Conservation (phyloP, 768 basidiomycete species). For the Trametes coccinea region DNA sequence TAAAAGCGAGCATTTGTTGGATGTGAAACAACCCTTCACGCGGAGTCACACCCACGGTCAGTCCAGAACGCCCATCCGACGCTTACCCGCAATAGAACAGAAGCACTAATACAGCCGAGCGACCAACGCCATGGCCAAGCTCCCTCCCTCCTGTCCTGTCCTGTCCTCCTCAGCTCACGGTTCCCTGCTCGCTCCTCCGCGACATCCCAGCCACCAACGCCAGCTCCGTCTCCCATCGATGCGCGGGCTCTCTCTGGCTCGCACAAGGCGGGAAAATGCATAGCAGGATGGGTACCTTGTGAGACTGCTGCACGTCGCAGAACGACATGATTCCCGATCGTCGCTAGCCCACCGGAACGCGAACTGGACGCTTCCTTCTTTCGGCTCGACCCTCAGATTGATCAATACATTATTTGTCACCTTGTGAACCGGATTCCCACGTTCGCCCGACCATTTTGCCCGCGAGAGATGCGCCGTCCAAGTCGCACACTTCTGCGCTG, state of each 20-base stretch:
- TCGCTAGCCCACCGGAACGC: conserved; percentile 25
- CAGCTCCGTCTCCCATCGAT: background rate
- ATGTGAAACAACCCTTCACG: conserved; percentile 23
- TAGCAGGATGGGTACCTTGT: conserved; percentile 10
- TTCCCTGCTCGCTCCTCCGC: background rate
- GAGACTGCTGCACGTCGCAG: conserved; percentile 21
- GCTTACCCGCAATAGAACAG: conserved; percentile 26
- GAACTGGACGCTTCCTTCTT: conserved; percentile 23
- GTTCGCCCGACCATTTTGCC: conserved; percentile 13
- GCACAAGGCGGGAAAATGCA: conserved; percentile 1
- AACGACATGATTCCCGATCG: conserved; percentile 27
- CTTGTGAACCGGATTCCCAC: conserved; percentile 28
- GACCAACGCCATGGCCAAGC: background rate
- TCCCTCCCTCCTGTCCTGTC: background rate
- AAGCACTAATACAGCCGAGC: conserved; percentile 16
- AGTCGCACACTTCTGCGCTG: background rate
- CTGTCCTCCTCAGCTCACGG: background rate
- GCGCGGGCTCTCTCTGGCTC: background rate
- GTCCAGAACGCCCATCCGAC: conserved; percentile 23
- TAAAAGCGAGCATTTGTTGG: conserved; percentile 11
- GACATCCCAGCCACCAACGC: background rate
- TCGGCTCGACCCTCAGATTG: conserved; percentile 17
- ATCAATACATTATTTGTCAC: conserved; percentile 26
- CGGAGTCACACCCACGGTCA: conserved; percentile 16
- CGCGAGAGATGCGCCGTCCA: background rate